A percentile compares a stretch with the other conserved stretches of the same genome.
These are phyloP conservation scores for Xylaria sp. DNA, from an alignment of 2,329 filamentous ascomycete species.

Conservation along the genomic window DNA sequence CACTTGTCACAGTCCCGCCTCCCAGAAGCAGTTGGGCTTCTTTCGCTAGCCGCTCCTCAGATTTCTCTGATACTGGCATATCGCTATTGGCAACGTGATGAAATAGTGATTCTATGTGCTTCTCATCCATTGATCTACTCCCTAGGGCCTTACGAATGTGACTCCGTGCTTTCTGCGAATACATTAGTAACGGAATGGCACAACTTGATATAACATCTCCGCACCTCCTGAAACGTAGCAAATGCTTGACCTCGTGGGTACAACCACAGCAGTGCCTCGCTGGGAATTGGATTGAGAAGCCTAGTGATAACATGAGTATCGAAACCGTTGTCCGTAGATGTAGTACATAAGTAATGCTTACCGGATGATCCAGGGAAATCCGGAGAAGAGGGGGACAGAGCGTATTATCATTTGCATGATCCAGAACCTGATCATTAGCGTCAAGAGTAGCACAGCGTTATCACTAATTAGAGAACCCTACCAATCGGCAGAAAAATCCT, in stretches of 20 bases:
- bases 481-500: constrained; percentile 43
- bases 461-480: constrained; percentile 20
- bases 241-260: constrained; percentile 35
- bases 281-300: constrained; percentile 35
- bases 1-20: constrained; percentile 50
- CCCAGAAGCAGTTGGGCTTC: constrained; percentile 47
- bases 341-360: constrained; percentile 16
- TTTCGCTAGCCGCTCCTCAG: constrained; percentile 41
- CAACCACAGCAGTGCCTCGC: constrained; percentile 28
- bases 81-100: constrained; percentile 46
- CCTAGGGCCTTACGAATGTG: constrained; percentile 38
- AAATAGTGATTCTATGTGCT: constrained; percentile 44
- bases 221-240: constrained; percentile 30
- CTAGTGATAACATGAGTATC: constrained; percentile 17
- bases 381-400: constrained; percentile 42
- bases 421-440: constrained; percentile 30
- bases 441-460: background rate
- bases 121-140: constrained; percentile 24
- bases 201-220: background rate
- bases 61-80: constrained; percentile 46
- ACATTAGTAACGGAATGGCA: constrained; percentile 1
- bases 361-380: constrained; percentile 40
- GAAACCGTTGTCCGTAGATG: background rate
- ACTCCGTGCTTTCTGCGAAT: constrained; percentile 38
- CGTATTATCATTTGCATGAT: constrained; percentile 41